A percentile compares a stretch with the other conserved stretches of the same genome.
These are phyloP conservation scores for Syzygium aromaticum DNA, from an alignment of 345 rosid species.

Conservation along the genomic window DNA sequence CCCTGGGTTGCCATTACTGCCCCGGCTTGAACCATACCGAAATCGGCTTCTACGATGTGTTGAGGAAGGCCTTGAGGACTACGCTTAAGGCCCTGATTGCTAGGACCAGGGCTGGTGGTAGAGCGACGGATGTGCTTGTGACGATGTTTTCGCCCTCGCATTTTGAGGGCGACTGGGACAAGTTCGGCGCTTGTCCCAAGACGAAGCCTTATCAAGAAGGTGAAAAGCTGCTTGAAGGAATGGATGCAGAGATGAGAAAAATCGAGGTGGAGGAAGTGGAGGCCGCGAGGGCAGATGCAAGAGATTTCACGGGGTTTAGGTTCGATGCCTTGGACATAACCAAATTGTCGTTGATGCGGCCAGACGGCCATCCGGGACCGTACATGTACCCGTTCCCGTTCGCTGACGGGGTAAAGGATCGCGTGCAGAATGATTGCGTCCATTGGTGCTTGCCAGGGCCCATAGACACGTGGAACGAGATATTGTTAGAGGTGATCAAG, in stretches of 20 bases:
- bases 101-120: slow-evolving; percentile 18
- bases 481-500: slow-evolving; percentile 49
- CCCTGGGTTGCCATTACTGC: slow-evolving; percentile 83
- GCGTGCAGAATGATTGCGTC: slow-evolving; percentile 83
- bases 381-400: slow-evolving; percentile 76
- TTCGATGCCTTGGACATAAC: slow-evolving; percentile 73
- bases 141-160: slow-evolving; percentile 88
- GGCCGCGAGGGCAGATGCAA: slow-evolving; percentile 26
- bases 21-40: slow-evolving; percentile 63
- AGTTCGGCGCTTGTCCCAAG: slow-evolving; percentile 78
- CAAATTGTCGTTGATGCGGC: slow-evolving; percentile 55
- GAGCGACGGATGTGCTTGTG: slow-evolving; percentile 27
- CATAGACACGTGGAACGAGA: slow-evolving; percentile 88
- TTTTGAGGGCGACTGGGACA: slow-evolving; percentile 96
- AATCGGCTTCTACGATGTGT: slow-evolving; percentile 65
- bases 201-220: slow-evolving; percentile 60
- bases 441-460: slow-evolving; percentile 99
- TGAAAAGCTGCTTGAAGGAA: slow-evolving; percentile 60
- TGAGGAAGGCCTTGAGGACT: slow-evolving; percentile 67
- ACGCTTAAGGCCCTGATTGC: slow-evolving; percentile 35
- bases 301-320: slow-evolving; percentile 17
- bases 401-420: slow-evolving; percentile 60
- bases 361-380: slow-evolving; percentile 95
- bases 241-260: slow-evolving; percentile 63
- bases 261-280: slow-evolving; percentile 60